These are phyloP conservation scores for Bromus sterilis DNA, from an alignment of 176 grass and related monocot genomes.

Conservation along the genomic window DNA sequence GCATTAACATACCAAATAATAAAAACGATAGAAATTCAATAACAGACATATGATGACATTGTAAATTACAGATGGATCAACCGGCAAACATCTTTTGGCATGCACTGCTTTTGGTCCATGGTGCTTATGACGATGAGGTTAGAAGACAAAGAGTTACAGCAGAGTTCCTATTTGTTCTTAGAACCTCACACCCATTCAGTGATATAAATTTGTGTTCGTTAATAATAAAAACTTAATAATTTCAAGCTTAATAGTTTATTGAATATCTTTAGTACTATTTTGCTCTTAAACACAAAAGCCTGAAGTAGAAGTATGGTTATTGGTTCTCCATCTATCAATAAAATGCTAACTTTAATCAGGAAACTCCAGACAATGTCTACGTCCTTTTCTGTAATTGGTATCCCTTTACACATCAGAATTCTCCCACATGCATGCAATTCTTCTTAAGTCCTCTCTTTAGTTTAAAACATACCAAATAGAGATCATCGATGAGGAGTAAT, in stretches of 20 bases:
- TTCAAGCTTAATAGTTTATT: background rate
- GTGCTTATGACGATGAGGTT: background rate
- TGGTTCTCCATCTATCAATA: background rate
- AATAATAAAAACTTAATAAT: background rate
- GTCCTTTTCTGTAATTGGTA: background rate
- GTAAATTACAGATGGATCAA: background rate
- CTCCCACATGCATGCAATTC: background rate
- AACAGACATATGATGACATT: background rate
- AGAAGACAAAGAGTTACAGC: background rate
- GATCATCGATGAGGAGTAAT: background rate
- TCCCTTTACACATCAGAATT: background rate
- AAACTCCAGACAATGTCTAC: background rate
- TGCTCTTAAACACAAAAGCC: background rate
- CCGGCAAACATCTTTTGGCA: background rate
- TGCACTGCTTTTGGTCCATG: background rate
- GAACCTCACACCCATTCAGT: background rate
- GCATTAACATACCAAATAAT: slow-evolving; percentile 33
- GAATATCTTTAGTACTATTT: background rate
- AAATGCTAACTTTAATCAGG: background rate
- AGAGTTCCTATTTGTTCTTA: background rate
- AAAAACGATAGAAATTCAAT: slow-evolving; percentile 12
- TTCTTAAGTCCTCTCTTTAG: slow-evolving; percentile 4
- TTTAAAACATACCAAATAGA: background rate
- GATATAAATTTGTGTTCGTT: background rate
- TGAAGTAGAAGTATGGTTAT: background rate